phyloP scores from a whole-genome alignment of 2,329 filamentous ascomycete genomes.

The Calonectria hawksworthii region DNA sequence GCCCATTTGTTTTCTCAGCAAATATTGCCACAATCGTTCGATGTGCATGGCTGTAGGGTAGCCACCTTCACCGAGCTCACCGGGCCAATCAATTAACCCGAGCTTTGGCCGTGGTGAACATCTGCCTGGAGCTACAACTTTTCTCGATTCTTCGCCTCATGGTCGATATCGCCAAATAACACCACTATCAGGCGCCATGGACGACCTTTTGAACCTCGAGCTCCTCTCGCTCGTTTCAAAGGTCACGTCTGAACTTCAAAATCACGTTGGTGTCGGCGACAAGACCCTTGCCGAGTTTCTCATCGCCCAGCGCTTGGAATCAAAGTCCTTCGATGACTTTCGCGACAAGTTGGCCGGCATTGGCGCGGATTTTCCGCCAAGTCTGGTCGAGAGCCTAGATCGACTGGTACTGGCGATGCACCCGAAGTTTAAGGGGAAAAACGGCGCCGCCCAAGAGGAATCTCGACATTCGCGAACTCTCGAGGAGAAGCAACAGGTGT shows the following conservation, averaged over 20 bases:
- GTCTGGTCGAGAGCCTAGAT: constrained; percentile 91
- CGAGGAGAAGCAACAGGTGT: constrained; percentile 87
- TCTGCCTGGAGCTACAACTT: constrained; percentile 25
- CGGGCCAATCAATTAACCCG: constrained; percentile 24
- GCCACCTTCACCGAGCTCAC: constrained; percentile 10
- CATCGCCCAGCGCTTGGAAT: constrained; percentile 89
- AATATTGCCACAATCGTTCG: neutral
- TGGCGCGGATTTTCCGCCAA: constrained; percentile 86
- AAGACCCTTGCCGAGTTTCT: constrained; percentile 97
- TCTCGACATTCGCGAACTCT: constrained; percentile 59
- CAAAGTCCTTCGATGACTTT: constrained; percentile 79
- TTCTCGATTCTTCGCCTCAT: constrained; percentile 26
- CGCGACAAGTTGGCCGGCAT: constrained; percentile 80
- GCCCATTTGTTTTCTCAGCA: neutral
- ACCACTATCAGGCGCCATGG: constrained; percentile 69
- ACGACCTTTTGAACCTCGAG: constrained; percentile 92
- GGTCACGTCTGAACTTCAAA: constrained; percentile 93
- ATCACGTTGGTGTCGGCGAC: constrained; percentile 91
- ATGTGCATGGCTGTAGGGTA: neutral
- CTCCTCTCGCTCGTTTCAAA: constrained; percentile 94
- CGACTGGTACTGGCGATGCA: constrained; percentile 91
- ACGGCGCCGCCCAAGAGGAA: constrained; percentile 54
- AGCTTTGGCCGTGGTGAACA: constrained; percentile 31
- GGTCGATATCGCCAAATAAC: constrained; percentile 15
- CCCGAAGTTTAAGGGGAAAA: constrained; percentile 82